Conservation (phyloP, 2,329 filamentous ascomycete species). For the Xylaria sp. region DNA sequence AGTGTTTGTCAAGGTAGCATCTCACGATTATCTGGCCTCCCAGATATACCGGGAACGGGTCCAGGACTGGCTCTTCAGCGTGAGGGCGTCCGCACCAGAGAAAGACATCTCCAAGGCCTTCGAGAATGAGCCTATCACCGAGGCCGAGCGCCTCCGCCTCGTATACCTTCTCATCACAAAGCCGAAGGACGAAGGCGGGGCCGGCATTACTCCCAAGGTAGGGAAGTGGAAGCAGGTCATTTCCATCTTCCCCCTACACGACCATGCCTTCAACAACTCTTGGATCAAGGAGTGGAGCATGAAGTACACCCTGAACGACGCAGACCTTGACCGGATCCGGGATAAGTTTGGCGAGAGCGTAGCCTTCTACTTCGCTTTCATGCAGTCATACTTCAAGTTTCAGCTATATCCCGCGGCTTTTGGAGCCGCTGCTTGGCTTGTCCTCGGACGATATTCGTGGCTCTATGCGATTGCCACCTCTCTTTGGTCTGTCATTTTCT, state of each 20-base stretch:
- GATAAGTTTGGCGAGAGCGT: slow-evolving; percentile 84
- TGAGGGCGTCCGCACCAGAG: slow-evolving; percentile 80
- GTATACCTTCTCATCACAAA: slow-evolving; percentile 87
- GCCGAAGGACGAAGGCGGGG: slow-evolving; percentile 78
- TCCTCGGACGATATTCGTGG: slow-evolving; percentile 86
- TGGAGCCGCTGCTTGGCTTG: slow-evolving; percentile 79
- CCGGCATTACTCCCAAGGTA: slow-evolving; percentile 76
- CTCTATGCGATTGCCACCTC: slow-evolving; percentile 82
- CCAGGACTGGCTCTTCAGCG: slow-evolving; percentile 92
- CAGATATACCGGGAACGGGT: slow-evolving; percentile 89
- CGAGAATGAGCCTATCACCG: slow-evolving; percentile 79
- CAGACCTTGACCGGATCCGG: slow-evolving; percentile 78
- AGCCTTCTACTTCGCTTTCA: slow-evolving; percentile 95
- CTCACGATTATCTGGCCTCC: slow-evolving; percentile 76
- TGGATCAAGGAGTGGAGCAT: slow-evolving; percentile 81
- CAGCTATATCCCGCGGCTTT: slow-evolving; percentile 83
- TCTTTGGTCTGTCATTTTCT: slow-evolving; percentile 89
- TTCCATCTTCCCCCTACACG: slow-evolving; percentile 82
- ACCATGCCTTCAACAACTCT: slow-evolving; percentile 77
- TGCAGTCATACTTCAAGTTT: slow-evolving; percentile 90
- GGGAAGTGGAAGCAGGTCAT: slow-evolving; percentile 79
- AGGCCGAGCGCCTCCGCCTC: slow-evolving; percentile 87
- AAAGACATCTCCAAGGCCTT: slow-evolving; percentile 77
- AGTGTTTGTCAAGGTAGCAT: slow-evolving; percentile 84
- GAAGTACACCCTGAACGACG: slow-evolving; percentile 73